Base-by-base conservation (phyloP, 805 yeast genomes). In the Helenozyma baotianmanensis region DNA sequence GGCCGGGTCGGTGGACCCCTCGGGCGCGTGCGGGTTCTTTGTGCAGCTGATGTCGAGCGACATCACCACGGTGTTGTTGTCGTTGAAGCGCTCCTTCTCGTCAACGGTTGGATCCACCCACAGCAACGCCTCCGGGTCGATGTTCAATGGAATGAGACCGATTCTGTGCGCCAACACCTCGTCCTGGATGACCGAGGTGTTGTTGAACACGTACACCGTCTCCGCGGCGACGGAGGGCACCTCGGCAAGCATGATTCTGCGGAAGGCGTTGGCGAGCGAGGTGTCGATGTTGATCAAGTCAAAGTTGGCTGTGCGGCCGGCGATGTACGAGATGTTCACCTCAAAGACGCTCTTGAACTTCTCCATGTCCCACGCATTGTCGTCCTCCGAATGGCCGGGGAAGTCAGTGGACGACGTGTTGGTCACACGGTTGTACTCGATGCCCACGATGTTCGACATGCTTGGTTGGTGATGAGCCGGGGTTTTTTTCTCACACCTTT, bases 221-320 rank as follows among this genome's bases (percentile, higher is more conserved):
- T 92, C 98, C 14, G 96, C 83, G 11, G 98, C 97, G 29, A 90
- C 94, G 2, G 92, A 76, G 14, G 98, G 98, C 25, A 92, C 95
- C 58, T 92, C 98, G 1, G 97, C 76, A 35, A 92, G 80, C 97
- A 92, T 89, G 50, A 92, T 84, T 54, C 98, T 82, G 56, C 98
- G 81, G 63, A 90, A 88, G 0, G 98, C 97, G 65, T 92, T 92
- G 27, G 97, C 89, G 37, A 92, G 68, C 9, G 97, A 85, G 1
- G 97, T 84, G 59, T 92, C 98, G 32, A 89, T 64, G 50, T 86
- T 81, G 37, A 84, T 64, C 43, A 92, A 68, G 58, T 92, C 98
- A 51, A 92, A 92, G 58, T 86, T 87, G 36, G 90, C 87, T 19
- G 70, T 64, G 56, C 89, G 74, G 38, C 80, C 82, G 28, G 76